Evolutionary conservation across 768 basidiomycete genomes (phyloP), one percentile per base, ranked within the genome.

Genomic region (Collybia sordida): DNA sequence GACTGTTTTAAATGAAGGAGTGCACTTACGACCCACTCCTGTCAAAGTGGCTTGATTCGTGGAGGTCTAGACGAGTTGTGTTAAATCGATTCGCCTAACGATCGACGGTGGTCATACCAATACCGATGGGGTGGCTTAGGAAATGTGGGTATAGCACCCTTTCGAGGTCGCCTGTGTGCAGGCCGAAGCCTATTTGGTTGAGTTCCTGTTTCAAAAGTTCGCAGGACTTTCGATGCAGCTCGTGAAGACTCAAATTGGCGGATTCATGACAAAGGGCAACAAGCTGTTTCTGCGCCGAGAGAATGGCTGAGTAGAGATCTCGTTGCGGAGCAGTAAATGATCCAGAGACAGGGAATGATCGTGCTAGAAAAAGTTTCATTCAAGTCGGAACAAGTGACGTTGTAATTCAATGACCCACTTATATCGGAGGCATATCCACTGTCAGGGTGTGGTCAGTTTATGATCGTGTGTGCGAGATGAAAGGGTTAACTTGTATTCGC

Each of bases 351-450:
- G 97, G 97, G 63, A 83, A 99, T 8, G 94, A 93, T 28, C 90
- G 88, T 17, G 91, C 89, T 92, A 40, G 46, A n/a, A n/a, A n/a
- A n/a, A n/a, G n/a, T n/a, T n/a, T n/a, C n/a, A n/a, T n/a, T n/a
- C n/a, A n/a, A n/a, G n/a, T n/a, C n/a, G n/a, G n/a, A n/a, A n/a
- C 51, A 28, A 15, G 19, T 2, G 12, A 38, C 38, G 17, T 34
- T 38, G 17, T 23, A 22, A 47, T 35, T 42, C 27, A 25, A 41
- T 24, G 39, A 28, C 83, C 53, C 54, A 90, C 90, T 96, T 58
- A 98, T 95, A 64, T 98, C 96, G 40, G 92, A 93, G 6, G 93
- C 92, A 60, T 98, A 98, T 31, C 92, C 92, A 53, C 90, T 92
- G 57, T 6, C 22, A 24, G 4, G 6, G 43, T 12, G 49, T 38